These are phyloP conservation scores for Cladorrhinum sp. DNA, from an alignment of 2,329 filamentous ascomycete species.

Conservation along the genomic window DNA sequence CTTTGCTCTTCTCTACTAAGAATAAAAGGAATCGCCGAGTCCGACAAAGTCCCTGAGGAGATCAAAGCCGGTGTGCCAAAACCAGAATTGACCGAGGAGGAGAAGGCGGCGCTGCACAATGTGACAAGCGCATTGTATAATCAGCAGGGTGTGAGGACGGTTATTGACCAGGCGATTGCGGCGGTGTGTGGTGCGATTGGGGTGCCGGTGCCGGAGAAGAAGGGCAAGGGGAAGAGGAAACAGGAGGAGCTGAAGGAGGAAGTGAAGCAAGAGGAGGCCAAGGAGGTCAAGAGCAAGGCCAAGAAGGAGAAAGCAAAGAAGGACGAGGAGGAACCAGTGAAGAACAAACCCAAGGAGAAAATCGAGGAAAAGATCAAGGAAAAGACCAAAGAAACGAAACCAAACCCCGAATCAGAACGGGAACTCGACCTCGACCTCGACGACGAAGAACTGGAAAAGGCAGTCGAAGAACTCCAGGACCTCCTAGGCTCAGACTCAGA, in stretches of 20 bases:
- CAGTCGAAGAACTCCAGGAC: slow-evolving; percentile 17
- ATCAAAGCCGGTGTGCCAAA: slow-evolving; percentile 48
- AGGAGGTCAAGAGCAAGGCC: slow-evolving; percentile 21
- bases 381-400: slow-evolving; percentile 24
- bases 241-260: slow-evolving; percentile 22
- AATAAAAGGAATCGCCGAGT: slow-evolving; percentile 51
- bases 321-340: slow-evolving; percentile 11
- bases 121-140: slow-evolving; percentile 59
- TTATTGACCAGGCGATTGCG: slow-evolving; percentile 47
- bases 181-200: slow-evolving; percentile 48
- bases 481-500: slow-evolving; percentile 15
- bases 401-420: slow-evolving; percentile 11
- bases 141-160: slow-evolving; percentile 47
- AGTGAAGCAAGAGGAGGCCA: slow-evolving; percentile 28
- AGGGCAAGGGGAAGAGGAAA: slow-evolving; percentile 34
- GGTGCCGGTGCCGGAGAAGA: slow-evolving; percentile 47
- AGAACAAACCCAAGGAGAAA: slow-evolving; percentile 16
- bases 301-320: slow-evolving; percentile 28
- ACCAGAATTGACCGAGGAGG: slow-evolving; percentile 50
- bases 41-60: slow-evolving; percentile 47
- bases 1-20: slow-evolving; percentile 53
- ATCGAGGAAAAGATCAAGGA: slow-evolving; percentile 22
- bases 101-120: slow-evolving; percentile 52
- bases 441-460: slow-evolving; percentile 13
- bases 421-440: neutral